phyloP scores from a whole-genome alignment of 441 rosid genomes.

The Bruguiera hainesii region DNA sequence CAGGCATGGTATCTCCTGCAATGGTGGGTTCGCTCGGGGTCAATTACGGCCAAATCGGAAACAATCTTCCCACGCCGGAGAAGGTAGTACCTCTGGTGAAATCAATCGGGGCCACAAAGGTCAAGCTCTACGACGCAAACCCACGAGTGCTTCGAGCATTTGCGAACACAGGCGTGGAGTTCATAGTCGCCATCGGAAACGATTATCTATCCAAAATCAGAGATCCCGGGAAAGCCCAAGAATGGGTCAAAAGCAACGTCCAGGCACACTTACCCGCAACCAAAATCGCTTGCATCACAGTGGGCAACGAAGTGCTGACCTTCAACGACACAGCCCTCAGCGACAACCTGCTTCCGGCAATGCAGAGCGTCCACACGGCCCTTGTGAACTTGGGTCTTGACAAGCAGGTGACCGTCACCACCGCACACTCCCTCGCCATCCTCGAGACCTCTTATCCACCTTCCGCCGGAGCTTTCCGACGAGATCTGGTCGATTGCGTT shows the following conservation, averaged over 20 bases:
- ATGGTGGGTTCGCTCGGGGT: constrained; percentile 59
- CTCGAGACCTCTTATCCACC: constrained; percentile 84
- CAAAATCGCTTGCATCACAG: constrained; percentile 67
- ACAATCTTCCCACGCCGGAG: constrained; percentile 75
- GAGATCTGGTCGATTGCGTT: constrained; percentile 47
- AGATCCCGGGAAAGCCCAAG: constrained; percentile 53
- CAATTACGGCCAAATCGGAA: constrained; percentile 89
- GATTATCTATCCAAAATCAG: constrained; percentile 57
- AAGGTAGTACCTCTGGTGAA: constrained; percentile 67
- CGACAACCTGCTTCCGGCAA: constrained; percentile 62
- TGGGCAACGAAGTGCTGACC: constrained; percentile 85
- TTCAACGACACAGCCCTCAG: constrained; percentile 62
- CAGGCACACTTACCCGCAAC: constrained; percentile 69
- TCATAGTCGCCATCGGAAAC: constrained; percentile 81
- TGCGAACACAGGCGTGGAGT: constrained; percentile 65
- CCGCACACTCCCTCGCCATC: constrained; percentile 82
- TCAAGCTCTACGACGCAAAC: constrained; percentile 95
- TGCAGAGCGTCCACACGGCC: constrained; percentile 74
- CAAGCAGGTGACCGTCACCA: constrained; percentile 66
- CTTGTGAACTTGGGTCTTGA: constrained; percentile 56
- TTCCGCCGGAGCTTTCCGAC: constrained; percentile 72
- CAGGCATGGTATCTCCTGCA: constrained; percentile 22
- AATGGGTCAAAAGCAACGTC: constrained; percentile 73
- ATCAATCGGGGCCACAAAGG: constrained; percentile 72
- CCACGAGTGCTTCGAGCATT: constrained; percentile 76